A percentile compares a stretch with the other conserved stretches of the same genome.
phyloP scores from a whole-genome alignment of 306 rosid species.

The Prunus fruticosa region DNA sequence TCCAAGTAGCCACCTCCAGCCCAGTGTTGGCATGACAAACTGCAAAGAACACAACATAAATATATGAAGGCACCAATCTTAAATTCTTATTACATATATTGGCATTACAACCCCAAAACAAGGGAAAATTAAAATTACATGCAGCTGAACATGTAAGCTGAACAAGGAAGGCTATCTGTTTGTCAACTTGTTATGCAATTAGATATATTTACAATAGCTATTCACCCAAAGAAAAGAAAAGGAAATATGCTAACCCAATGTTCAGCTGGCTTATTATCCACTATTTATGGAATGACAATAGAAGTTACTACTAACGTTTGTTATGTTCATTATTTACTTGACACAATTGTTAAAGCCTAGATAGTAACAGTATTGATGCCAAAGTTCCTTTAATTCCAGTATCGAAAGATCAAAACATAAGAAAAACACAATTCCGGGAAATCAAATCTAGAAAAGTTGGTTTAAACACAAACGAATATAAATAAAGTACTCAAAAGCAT shows the following conservation, averaged over 20 bases:
- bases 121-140: background rate
- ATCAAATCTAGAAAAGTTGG: slow-evolving; percentile 12
- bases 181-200: background rate
- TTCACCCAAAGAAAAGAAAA: background rate
- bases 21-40: slow-evolving; percentile 88
- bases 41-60: slow-evolving; percentile 41
- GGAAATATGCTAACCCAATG: background rate
- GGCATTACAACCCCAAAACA: background rate
- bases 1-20: slow-evolving; percentile 98
- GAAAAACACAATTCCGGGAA: background rate
- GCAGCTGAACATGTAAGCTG: background rate
- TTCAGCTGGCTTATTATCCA: background rate
- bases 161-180: background rate
- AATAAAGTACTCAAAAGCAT: slow-evolving; percentile 29
- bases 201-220: background rate
- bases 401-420: background rate
- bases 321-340: background rate
- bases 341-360: background rate
- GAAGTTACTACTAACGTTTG: background rate
- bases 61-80: slow-evolving; percentile 12
- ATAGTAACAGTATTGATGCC: background rate
- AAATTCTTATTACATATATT: background rate
- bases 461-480: slow-evolving; percentile 2
- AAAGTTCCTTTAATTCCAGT: slow-evolving; percentile 1
- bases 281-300: background rate